phyloP scores from a whole-genome alignment of 768 basidiomycete species.

The Termitomyces sp. region DNA sequence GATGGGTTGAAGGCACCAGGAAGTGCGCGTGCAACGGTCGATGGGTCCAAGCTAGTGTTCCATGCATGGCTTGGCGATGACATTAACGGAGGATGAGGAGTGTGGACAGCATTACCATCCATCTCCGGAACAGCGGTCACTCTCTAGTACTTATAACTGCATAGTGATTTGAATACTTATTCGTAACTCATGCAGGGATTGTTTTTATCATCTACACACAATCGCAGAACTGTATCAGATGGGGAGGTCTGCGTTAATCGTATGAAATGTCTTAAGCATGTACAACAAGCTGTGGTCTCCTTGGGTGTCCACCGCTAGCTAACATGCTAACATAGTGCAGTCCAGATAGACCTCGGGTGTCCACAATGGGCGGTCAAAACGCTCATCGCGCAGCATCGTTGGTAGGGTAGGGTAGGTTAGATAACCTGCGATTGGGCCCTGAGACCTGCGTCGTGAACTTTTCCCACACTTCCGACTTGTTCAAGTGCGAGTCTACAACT shows the following conservation, averaged over 20 bases:
- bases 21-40: slow-evolving; percentile 6
- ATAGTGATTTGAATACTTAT: too few relatives aligned
- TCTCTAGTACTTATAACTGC: neutral
- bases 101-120: slow-evolving; percentile 10
- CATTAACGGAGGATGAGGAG: slow-evolving; percentile 8
- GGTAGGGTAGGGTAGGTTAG: too few relatives aligned
- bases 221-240: neutral
- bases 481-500: neutral
- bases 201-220: neutral
- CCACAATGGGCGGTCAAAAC: neutral
- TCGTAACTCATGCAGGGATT: neutral
- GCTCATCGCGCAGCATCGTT: too few relatives aligned
- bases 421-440: too few relatives aligned
- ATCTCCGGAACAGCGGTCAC: slow-evolving; percentile 8
- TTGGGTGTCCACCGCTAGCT: neutral
- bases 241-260: neutral
- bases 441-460: neutral
- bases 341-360: neutral
- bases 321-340: too few relatives aligned
- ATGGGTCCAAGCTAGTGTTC: slow-evolving; percentile 10
- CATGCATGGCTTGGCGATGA: slow-evolving; percentile 9
- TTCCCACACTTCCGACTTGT: neutral
- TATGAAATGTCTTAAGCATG: neutral
- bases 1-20: slow-evolving; percentile 12
- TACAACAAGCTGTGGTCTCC: neutral